These are phyloP conservation scores for Pseudoscleropodium purum DNA, from an alignment of 225 moss, liverwort and hornwort genomes.

Conservation along the genomic window DNA sequence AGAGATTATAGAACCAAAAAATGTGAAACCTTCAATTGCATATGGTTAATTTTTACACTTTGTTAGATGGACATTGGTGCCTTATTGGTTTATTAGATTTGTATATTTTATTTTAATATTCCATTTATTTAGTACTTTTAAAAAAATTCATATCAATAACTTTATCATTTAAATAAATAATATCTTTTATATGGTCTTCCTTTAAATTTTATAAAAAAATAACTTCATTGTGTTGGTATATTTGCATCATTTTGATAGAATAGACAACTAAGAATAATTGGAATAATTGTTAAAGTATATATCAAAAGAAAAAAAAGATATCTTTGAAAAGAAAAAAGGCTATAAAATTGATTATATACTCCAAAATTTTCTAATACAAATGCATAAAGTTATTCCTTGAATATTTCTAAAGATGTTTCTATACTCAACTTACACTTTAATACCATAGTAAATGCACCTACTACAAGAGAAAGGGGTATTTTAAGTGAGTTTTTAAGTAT, in stretches of 20 bases:
- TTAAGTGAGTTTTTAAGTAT: too few species aligned
- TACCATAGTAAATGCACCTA: fast-evolving
- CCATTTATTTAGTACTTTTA: not conserved
- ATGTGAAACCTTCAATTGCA: not conserved
- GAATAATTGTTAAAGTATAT: not conserved
- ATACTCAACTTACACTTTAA: fast-evolving
- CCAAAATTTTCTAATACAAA: not conserved
- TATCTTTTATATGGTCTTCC: not conserved
- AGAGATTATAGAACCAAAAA: not conserved
- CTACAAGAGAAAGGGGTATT: too few species aligned
- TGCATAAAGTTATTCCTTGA: not conserved
- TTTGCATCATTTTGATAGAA: not conserved
- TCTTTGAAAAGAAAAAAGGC: not conserved
- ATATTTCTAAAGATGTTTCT: not conserved
- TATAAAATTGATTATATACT: not conserved
- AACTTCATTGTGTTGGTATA: not conserved
- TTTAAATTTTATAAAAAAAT: too few species aligned
- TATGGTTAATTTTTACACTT: not conserved
- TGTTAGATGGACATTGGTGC: not conserved
- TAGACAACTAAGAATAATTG: not conserved
- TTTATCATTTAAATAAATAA: not conserved
- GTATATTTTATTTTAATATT: not conserved
- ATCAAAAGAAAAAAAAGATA: not conserved
- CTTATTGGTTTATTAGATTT: not conserved
- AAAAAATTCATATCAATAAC: not conserved